Conservation (phyloP, 257 asterid genomes). For the Mitragyna speciosa region DNA sequence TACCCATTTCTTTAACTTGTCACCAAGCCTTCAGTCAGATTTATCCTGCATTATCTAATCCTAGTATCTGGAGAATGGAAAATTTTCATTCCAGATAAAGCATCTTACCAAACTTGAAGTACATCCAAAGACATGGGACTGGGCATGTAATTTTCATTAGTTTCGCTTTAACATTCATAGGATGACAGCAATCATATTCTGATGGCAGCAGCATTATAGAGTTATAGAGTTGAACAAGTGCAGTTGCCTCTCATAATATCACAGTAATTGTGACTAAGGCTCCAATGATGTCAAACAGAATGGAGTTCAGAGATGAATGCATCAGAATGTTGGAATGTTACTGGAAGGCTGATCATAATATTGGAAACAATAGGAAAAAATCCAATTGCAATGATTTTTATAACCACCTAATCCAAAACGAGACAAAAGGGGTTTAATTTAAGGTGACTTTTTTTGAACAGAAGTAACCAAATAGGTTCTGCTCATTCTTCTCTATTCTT, state of each 20-base stretch:
- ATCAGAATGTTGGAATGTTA: not conserved
- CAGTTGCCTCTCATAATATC: not conserved
- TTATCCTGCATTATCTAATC: not conserved
- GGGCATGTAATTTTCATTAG: not conserved
- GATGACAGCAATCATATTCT: not conserved
- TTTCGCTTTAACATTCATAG: not conserved
- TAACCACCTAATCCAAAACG: constrained; percentile 1
- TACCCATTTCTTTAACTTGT: not conserved
- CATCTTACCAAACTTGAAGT: not conserved
- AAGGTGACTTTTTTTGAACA: not conserved
- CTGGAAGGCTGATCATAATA: not conserved
- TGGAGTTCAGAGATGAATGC: not conserved
- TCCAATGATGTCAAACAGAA: not conserved
- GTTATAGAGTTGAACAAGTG: not conserved
- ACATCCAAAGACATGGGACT: not conserved
- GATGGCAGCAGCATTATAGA: not conserved
- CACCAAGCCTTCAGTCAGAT: not conserved
- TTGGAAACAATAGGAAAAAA: not conserved
- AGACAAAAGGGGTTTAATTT: not conserved
- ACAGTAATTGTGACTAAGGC: not conserved
- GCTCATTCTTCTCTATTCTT: not conserved
- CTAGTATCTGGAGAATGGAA: not conserved
- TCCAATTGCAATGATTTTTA: not conserved
- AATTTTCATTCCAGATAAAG: not conserved
- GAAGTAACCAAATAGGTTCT: not conserved